Percentiles rank a stretch among this genome's conserved stretches.
Conservation (phyloP, 2,329 filamentous ascomycete genomes). For the Apiospora rasikravindrae region DNA sequence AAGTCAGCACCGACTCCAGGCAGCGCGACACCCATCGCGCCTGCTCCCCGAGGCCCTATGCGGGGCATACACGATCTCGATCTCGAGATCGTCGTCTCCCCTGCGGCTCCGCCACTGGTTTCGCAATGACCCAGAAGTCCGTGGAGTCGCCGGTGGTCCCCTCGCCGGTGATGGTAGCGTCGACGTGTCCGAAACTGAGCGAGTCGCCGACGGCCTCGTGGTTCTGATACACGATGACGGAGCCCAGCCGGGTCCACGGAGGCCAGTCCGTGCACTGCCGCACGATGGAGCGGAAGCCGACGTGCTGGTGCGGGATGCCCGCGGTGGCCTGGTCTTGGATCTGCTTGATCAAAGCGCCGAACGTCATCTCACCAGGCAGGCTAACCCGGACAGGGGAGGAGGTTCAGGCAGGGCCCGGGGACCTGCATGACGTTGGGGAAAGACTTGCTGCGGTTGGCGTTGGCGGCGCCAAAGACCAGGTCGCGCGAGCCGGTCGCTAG, state of each 20-base stretch:
- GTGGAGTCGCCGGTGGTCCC: not conserved
- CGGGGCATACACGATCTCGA: not conserved
- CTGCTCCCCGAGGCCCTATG: not conserved
- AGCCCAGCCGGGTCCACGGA: not conserved
- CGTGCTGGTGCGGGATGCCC: not conserved
- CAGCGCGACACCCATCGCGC: not conserved
- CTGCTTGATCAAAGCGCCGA: not conserved
- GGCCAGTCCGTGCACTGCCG: conserved; percentile 1
- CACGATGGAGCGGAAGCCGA: conserved; percentile 5
- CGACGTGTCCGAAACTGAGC: not conserved
- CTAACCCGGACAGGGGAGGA: not conserved
- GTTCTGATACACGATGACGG: not conserved
- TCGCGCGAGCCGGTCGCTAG: not conserved
- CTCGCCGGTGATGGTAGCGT: not conserved
- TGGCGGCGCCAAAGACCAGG: not conserved
- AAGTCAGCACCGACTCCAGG: not conserved
- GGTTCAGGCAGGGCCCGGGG: not conserved
- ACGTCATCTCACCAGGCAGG: not conserved
- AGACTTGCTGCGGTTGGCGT: not conserved
- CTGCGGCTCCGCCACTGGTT: not conserved
- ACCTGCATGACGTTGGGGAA: not conserved
- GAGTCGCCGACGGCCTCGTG: not conserved
- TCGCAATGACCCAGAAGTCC: not conserved
- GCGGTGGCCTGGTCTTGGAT: not conserved
- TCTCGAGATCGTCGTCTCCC: not conserved